phyloP scores from a whole-genome alignment of 1,139 yeast species.

The Cylindricascospora bacillispora region DNA sequence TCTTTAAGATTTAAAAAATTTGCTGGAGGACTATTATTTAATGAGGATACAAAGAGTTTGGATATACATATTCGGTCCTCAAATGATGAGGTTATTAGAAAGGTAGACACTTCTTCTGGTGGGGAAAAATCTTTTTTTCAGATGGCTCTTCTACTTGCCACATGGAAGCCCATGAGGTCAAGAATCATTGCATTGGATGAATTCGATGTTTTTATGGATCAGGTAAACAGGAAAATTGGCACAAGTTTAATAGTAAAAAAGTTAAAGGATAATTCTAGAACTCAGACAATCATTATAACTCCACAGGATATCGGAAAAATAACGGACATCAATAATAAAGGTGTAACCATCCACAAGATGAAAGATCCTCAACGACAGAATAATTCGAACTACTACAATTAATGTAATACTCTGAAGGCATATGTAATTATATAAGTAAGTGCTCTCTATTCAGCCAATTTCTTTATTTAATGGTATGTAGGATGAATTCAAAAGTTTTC shows the following conservation, averaged over 20 bases:
- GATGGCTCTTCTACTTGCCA: constrained; percentile 71
- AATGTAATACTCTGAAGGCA: no score
- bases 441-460: no score
- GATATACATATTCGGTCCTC: constrained; percentile 47
- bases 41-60: constrained; percentile 38
- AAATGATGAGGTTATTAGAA: constrained; percentile 45
- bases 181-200: constrained; percentile 86
- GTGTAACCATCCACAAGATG: constrained; percentile 64
- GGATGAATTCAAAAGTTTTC: no score
- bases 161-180: constrained; percentile 89
- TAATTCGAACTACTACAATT: not conserved
- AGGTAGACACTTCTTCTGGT: constrained; percentile 80
- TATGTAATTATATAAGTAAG: no score
- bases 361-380: constrained; percentile 27
- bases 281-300: constrained; percentile 86
- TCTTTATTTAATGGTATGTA: no score
- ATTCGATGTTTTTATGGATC: constrained; percentile 97
- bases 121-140: constrained; percentile 96
- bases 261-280: constrained; percentile 40
- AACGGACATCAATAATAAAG: constrained; percentile 45
- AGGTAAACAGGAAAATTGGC: constrained; percentile 74
- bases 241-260: constrained; percentile 62
- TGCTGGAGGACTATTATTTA: constrained; percentile 57
- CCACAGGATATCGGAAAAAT: constrained; percentile 85
- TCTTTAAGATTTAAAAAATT: constrained; percentile 61